Evolutionary conservation across 2,329 filamentous ascomycete genomes (phyloP), one percentile per base, ranked within the genome.

Genomic region (Mollisiaceae sp.): DNA sequence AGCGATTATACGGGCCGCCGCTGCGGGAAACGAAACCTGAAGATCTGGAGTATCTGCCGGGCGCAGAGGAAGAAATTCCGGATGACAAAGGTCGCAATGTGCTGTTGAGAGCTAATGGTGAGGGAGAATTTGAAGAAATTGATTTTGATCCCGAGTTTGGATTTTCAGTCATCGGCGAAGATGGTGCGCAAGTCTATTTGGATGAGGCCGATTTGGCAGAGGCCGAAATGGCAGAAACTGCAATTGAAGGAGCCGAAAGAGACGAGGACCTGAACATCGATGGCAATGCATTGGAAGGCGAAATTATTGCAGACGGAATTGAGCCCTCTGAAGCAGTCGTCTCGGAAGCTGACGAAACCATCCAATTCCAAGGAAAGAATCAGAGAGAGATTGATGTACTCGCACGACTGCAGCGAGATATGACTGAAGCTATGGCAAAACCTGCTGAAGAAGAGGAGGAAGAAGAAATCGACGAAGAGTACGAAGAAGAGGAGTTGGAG

Each of bases 1-100:
- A 91, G 74, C 84, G 93, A 69, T 79, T 97, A 18, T 97, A 95
- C 76, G 94, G 94, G 1, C 82, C 89, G 39, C 92, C 93, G 1
- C 76, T 91, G 67, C 83, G 88, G 50, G 83, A 85, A 60, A 89
- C 86, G 1, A 77, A 74, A 8, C 82, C 85, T 1, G 87, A 89
- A 64, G 86, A 90, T 76, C 82, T 87, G 4, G 87, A 79, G 62
- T 74, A 71, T 67, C 14, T 74, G 43, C 67, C 70, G 35, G 68
- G 56, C 15, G 74, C 71, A 38, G 68, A 76, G 78, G 3, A 72
- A 78, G 3, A 72, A 89, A 27, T 72, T 88, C 61, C 81, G 81
- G 67, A 80, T 85, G 72, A 80, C 60, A 79, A 78, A 18, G 60
- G 63, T 8, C 70, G 68, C 70, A 82, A 81, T 72, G 76, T 82